These are phyloP conservation scores for Orychophragmus violaceus DNA, from an alignment of 345 rosid species.

Conservation along the genomic window DNA sequence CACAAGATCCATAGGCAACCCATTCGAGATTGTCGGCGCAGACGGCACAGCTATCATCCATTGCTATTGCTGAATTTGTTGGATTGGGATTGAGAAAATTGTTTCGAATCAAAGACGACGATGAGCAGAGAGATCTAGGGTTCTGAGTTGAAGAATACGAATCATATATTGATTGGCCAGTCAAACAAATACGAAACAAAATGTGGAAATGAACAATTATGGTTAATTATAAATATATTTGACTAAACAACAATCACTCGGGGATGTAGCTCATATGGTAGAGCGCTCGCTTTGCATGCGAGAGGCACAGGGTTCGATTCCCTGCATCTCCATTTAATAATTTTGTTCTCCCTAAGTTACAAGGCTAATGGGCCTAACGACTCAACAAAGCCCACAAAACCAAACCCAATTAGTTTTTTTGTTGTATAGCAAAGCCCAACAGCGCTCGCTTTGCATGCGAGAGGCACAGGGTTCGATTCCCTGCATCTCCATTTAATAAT, in stretches of 20 bases:
- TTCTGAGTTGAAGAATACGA: conserved; percentile 19
- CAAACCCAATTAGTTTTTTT: not conserved
- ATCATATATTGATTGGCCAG: not conserved
- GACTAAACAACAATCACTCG: too few species aligned
- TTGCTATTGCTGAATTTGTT: conserved; percentile 21
- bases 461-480: conserved; percentile 52
- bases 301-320: conserved; percentile 53
- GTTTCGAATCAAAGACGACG: not conserved
- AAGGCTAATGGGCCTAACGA: not conserved
- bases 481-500: not conserved
- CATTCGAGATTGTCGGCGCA: conserved; percentile 89
- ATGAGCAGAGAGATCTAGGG: conserved; percentile 33
- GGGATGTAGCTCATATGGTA: conserved; percentile 51
- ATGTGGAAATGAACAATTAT: too few species aligned
- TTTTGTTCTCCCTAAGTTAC: fast-evolving
- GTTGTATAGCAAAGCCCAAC: not conserved
- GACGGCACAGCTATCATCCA: conserved; percentile 95
- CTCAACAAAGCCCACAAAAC: not conserved
- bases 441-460: conserved; percentile 97
- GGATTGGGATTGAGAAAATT: not conserved
- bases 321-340: not conserved
- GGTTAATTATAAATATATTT: too few species aligned
- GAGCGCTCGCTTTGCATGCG: conserved; percentile 97
- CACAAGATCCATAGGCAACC: conserved; percentile 90
- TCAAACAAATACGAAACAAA: not conserved